Evolutionary conservation across 257 asterid genomes (phyloP).

Genomic region (Solanum lycopersicoides): DNA sequence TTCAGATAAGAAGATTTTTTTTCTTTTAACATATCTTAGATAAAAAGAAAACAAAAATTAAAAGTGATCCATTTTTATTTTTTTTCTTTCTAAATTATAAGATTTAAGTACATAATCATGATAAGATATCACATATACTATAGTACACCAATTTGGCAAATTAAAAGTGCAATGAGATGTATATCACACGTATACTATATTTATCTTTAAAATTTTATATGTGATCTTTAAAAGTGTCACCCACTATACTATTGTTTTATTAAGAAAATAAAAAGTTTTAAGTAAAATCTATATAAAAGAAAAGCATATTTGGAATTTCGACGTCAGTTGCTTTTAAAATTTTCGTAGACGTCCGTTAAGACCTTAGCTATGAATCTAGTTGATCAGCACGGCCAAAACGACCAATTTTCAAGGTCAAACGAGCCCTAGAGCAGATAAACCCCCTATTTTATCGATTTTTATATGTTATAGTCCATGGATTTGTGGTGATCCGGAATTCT

Average conservation of each 20-base stretch:
- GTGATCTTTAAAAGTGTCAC: background rate
- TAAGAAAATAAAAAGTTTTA: background rate
- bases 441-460: too few species aligned
- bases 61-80: background rate
- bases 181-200: background rate
- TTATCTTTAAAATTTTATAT: background rate
- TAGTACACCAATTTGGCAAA: too few species aligned
- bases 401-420: too few species aligned
- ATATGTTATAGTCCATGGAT: too few species aligned
- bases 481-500: too few species aligned
- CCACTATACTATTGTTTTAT: background rate
- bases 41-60: background rate
- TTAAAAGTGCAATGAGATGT: background rate
- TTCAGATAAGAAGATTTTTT: background rate
- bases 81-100: background rate
- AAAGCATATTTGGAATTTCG: background rate
- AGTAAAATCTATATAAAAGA: background rate
- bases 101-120: background rate
- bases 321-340: too few species aligned
- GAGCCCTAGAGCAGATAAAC: too few species aligned
- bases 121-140: too few species aligned
- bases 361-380: too few species aligned
- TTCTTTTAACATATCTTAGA: background rate
- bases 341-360: rapidly evolving
- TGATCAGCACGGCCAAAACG: too few species aligned